Conservation (phyloP, 139 green algal genomes). For the Haematococcus sp. region DNA sequence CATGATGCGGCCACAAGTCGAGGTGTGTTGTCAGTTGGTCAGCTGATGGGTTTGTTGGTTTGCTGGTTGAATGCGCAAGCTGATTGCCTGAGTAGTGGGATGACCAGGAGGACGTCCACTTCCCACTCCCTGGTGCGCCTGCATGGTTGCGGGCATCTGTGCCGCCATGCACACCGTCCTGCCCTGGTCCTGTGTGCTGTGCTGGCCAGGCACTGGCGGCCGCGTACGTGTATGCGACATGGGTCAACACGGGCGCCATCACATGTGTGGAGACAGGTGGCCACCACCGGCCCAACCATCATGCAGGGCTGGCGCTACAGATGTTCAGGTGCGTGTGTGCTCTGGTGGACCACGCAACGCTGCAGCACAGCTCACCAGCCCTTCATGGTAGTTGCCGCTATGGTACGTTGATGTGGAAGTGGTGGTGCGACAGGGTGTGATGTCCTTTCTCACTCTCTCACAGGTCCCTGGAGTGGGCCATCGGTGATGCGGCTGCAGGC, state of each 20-base stretch:
- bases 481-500: conserved; percentile 37
- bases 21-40: conserved; percentile 12
- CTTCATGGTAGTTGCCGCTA: neutral
- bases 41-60: conserved; percentile 23
- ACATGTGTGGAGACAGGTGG: conserved; percentile 87
- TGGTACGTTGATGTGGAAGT: neutral
- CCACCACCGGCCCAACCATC: conserved; percentile 91
- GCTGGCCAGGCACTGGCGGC: conserved; percentile 24
- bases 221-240: conserved; percentile 68
- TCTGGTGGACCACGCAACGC: neutral
- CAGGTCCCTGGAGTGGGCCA: conserved; percentile 73
- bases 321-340: conserved; percentile 89
- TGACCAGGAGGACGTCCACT: too few relatives aligned
- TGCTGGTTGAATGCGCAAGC: too few relatives aligned
- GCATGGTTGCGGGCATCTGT: too few relatives aligned
- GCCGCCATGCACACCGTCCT: too few relatives aligned
- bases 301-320: conserved; percentile 74
- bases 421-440: too few relatives aligned
- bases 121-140: too few relatives aligned
- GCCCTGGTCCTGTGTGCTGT: neutral
- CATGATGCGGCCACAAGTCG: conserved; percentile 45
- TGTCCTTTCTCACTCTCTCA: neutral
- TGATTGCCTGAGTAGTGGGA: too few relatives aligned
- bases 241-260: conserved; percentile 88
- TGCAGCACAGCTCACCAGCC: neutral